phyloP scores from a whole-genome alignment of 331 rosid species.

The Phaseolus coccineus region DNA sequence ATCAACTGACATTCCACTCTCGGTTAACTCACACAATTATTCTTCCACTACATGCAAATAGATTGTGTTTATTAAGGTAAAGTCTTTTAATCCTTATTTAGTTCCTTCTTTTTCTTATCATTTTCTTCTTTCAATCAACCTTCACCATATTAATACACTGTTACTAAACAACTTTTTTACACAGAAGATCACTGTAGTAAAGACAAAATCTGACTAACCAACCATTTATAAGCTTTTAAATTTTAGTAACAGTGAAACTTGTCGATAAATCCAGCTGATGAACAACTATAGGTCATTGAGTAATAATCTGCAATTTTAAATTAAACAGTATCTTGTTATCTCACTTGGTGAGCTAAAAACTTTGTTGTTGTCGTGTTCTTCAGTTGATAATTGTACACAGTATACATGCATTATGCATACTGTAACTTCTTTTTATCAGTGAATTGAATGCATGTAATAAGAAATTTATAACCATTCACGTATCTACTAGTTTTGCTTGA shows the following conservation, averaged over 20 bases:
- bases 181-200: constrained; percentile 5
- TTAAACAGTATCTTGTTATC: no score
- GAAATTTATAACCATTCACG: no score
- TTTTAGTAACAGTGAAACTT: background rate
- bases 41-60: constrained; percentile 11
- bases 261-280: background rate
- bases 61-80: background rate
- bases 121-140: background rate
- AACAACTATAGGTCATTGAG: background rate
- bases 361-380: no score
- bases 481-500: no score
- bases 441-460: no score
- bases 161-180: background rate
- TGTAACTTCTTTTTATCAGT: no score
- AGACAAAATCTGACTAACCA: constrained; percentile 3
- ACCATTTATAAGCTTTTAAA: background rate
- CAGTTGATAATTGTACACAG: no score
- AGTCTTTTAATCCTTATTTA: background rate
- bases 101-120: background rate
- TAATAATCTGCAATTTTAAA: background rate
- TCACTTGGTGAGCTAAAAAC: no score
- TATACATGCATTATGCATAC: no score
- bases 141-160: no score
- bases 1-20: constrained; percentile 45
- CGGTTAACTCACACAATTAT: constrained; percentile 34